Evolutionary conservation across 345 rosid species (phyloP), one percentile per base, ranked within the genome.

Genomic region (Brassica rapa): DNA sequence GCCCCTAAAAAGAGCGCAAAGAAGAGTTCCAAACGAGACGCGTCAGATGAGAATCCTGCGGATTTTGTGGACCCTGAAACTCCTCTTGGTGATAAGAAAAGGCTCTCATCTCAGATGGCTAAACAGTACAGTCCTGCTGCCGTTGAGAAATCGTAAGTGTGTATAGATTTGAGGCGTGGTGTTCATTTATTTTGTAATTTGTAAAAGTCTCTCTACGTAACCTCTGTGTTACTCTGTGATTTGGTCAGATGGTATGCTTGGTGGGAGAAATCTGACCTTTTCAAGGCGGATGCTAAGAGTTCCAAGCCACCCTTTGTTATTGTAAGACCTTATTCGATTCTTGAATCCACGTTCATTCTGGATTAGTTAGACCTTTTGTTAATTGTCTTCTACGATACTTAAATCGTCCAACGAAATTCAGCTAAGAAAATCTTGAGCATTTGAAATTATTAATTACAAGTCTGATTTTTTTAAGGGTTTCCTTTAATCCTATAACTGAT

Each of bases 201-300:
- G 4, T 19, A 19, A 19, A 19, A 19, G 21, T 19, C 21, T 19
- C 10, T 57, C 1, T 21, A 57, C 29, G 0, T 57, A 57, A 57
- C 2, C 29, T 8, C 1, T 57, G 62, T 57, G 29, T 57, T 57
- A 19, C 1, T 57, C 14, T 57, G 1, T 3, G 5, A 8, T 56
- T 35, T 71, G 60, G 46, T 77, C 76, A 94, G 98, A 67, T 94
- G 98, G 98, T 94, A 92, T 77, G 67, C 82, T 0, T 95, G 98
- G 98, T 93, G 99, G 99, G 99, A 92, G 74, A 85, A 87, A 68
- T 87, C 93, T 0, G 89, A 86, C 1, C 84, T 83, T 78, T 95
- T 89, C 70, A 79, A 73, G 60, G 98, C 97, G 4, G 96, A 93
- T 80, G 86, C 87, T 25, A 85, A 81, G 77, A 91, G 98, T 85